Evolutionary conservation across 208 protist genomes (phyloP).

Genomic region (Angomonas deanei): DNA sequence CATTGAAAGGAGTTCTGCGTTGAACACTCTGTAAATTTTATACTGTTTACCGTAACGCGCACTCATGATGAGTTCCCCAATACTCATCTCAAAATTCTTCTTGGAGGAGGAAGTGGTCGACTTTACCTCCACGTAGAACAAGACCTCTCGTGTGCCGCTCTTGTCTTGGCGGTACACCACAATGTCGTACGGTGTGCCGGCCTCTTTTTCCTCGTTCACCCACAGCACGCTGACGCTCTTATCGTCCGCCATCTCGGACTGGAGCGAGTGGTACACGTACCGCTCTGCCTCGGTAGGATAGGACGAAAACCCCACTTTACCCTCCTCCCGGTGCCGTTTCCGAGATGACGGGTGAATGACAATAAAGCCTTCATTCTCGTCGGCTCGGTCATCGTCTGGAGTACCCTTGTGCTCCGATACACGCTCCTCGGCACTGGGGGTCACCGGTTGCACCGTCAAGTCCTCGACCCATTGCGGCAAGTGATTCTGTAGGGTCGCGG

Average conservation of each 20-base stretch:
- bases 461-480: not conserved
- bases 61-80: conserved; percentile 74
- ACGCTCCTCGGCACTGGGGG: not conserved
- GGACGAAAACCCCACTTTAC: conserved; percentile 16
- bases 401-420: too few relatives aligned
- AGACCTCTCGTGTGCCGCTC: conserved; percentile 17
- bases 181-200: conserved; percentile 76
- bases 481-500: too few relatives aligned
- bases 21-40: conserved; percentile 73
- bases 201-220: conserved; percentile 64
- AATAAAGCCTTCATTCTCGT: not conserved
- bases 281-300: conserved; percentile 69
- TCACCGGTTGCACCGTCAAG: not conserved
- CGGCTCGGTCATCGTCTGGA: too few relatives aligned
- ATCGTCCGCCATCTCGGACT: conserved; percentile 23
- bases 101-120: conserved; percentile 49
- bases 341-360: not conserved
- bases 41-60: conserved; percentile 64
- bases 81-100: conserved; percentile 74
- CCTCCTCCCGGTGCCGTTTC: not conserved
- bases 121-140: conserved; percentile 80
- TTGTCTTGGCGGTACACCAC: conserved; percentile 15
- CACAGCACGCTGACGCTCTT: conserved; percentile 51
- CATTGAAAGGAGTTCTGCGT: conserved; percentile 34
- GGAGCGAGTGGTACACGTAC: conserved; percentile 56